Evolutionary conservation across 306 rosid genomes (phyloP).

Genomic region (Prunus armeniaca): DNA sequence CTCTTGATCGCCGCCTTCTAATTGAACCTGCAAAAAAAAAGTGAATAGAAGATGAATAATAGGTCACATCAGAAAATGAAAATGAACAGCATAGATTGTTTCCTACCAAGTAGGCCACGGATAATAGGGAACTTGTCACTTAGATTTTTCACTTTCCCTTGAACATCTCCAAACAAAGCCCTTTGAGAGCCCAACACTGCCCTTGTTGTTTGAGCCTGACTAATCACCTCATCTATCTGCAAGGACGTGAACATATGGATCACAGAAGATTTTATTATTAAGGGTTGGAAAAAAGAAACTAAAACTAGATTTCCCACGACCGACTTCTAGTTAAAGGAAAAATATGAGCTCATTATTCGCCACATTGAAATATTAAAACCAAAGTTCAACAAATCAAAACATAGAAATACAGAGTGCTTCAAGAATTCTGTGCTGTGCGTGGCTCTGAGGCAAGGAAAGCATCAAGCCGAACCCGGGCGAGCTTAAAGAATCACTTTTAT

Average conservation of each 20-base stretch:
- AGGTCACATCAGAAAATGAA: constrained; percentile 1
- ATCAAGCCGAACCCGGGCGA: neutral
- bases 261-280: neutral
- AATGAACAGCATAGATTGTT: neutral
- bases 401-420: neutral
- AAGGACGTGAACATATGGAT: neutral
- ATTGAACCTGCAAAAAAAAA: constrained; percentile 67
- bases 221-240: constrained; percentile 96
- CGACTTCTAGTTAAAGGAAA: neutral
- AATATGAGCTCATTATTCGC: neutral
- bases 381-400: neutral
- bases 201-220: constrained; percentile 97
- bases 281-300: neutral
- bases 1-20: constrained; percentile 82
- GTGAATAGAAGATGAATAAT: constrained; percentile 17
- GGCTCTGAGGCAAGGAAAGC: neutral
- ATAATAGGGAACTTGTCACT: constrained; percentile 86
- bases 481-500: neutral
- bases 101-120: constrained; percentile 79
- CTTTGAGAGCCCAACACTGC: constrained; percentile 84
- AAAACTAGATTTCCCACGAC: neutral
- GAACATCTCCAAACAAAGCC: constrained; percentile 85
- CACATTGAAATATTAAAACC: neutral
- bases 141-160: constrained; percentile 86
- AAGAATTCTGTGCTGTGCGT: neutral